phyloP scores from a whole-genome alignment of 2,329 filamentous ascomycete species.

The Sarocladiaceae sp. region DNA sequence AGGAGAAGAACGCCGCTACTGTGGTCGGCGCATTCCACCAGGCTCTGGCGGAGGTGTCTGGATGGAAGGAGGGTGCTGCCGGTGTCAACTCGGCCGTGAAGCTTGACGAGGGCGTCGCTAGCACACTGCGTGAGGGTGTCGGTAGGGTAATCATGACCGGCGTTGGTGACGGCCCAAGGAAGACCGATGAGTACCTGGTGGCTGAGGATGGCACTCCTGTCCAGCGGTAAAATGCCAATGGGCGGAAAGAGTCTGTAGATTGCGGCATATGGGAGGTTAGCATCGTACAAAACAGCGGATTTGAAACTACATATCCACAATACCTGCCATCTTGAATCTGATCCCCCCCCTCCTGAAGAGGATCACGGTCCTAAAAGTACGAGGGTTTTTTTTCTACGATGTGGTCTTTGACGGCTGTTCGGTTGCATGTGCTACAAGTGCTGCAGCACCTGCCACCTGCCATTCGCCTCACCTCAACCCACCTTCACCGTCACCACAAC shows the following conservation, averaged over 20 bases:
- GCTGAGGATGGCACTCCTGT: constrained; percentile 54
- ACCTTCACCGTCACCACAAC: neutral
- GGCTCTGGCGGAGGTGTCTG: constrained; percentile 55
- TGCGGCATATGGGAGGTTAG: no score
- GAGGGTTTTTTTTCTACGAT: no score
- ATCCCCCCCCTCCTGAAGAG: neutral
- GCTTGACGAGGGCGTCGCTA: constrained; percentile 59
- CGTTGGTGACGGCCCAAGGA: constrained; percentile 83
- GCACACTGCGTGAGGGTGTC: constrained; percentile 68
- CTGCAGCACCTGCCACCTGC: neutral
- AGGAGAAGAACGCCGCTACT: constrained; percentile 65
- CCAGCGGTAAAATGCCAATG: constrained; percentile 25
- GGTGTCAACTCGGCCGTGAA: constrained; percentile 48
- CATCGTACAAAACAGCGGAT: no score
- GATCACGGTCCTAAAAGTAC: no score
- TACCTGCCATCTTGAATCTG: neutral
- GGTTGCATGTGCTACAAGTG: no score
- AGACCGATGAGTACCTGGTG: constrained; percentile 71
- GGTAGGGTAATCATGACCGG: constrained; percentile 85
- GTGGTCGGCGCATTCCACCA: constrained; percentile 75
- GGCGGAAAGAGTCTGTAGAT: neutral
- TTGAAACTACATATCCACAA: neutral
- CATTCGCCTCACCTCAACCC: neutral
- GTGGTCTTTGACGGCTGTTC: neutral
- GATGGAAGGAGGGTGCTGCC: constrained; percentile 60